Base-by-base conservation (phyloP, 129 eudicot species). In the Saussurea involucrata region DNA sequence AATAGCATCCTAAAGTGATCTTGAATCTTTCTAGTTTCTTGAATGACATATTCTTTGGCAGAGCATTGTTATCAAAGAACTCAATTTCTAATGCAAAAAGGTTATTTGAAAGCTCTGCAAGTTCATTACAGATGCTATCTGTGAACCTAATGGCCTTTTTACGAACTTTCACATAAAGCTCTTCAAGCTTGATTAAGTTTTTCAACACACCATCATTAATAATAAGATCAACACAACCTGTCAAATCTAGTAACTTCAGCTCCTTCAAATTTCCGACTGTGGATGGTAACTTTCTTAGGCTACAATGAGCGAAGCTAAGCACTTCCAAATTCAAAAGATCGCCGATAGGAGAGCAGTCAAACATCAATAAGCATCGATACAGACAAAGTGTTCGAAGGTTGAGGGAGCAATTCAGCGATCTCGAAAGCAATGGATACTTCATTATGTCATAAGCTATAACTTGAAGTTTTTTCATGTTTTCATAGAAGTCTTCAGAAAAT, bases 11-110 rank as follows among this genome's bases (percentile, higher is more conserved):
- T 1, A 71, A 17, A 13, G 63, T 24, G 27, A 70, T 70, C 13
- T 24, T 70, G 75, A 70, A 70, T 6, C 55, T 37, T 36, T 40
- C 74, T 21, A 69, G 58, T 21, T 69, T 69, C 18, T 37, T 34
- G 22, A 36, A 69, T 5, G 32, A 37, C 73, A 69, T 4, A 37
- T 69, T 37, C 28, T 37, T 34, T 8, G 53, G 73, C 28, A 7
- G 21, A 10, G 4, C 57, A 5, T 34, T 22, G 18, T 10, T 5
- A 4, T 34, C 20, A 10, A 69, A 69, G 20, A 46, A 46, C 58
- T 15, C 58, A 3, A 46, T 22, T 13, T 37, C 73, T 69, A 69
- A 37, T 22, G 57, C 9, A 4, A 22, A 18, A 9, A 68, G 29
- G 5, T 36, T 33, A 29, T 24, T 68, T 68, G 58, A 36, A 40